phyloP scores from a whole-genome alignment of 1,139 yeast genomes.

The Yamadazyma friedrichii region DNA sequence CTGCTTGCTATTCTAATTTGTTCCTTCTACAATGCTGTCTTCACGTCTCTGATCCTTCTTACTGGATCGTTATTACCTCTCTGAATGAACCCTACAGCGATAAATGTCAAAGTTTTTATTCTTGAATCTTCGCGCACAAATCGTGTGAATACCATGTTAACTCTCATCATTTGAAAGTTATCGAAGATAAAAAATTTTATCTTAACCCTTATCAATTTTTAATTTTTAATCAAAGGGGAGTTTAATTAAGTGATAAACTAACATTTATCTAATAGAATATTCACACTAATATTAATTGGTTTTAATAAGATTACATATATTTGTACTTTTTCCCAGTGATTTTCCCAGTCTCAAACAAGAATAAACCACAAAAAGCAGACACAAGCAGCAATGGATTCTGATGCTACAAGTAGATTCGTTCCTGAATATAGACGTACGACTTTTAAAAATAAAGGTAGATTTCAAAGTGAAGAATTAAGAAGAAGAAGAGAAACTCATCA shows the following conservation, averaged over 20 bases:
- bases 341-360: not conserved
- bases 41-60: not conserved
- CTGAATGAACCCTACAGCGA: no score
- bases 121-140: not conserved
- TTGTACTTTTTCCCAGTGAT: no score
- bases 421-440: constrained; percentile 98
- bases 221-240: no score
- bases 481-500: constrained; percentile 98
- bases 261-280: no score
- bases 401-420: constrained; percentile 80
- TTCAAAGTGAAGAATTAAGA: constrained; percentile 93
- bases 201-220: not conserved
- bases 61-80: no score
- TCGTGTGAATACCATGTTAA: not conserved
- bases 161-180: constrained; percentile 1
- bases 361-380: not conserved
- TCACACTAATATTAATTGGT: no score
- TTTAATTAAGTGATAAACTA: no score
- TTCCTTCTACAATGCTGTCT: not conserved
- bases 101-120: no score
- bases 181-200: not conserved
- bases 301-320: no score
- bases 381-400: constrained; percentile 58
- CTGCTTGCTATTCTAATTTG: not conserved
- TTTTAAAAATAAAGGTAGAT: constrained; percentile 92